Evolutionary conservation across 208 protist species (phyloP).

Genomic region (Acanthamoeba sp.): DNA sequence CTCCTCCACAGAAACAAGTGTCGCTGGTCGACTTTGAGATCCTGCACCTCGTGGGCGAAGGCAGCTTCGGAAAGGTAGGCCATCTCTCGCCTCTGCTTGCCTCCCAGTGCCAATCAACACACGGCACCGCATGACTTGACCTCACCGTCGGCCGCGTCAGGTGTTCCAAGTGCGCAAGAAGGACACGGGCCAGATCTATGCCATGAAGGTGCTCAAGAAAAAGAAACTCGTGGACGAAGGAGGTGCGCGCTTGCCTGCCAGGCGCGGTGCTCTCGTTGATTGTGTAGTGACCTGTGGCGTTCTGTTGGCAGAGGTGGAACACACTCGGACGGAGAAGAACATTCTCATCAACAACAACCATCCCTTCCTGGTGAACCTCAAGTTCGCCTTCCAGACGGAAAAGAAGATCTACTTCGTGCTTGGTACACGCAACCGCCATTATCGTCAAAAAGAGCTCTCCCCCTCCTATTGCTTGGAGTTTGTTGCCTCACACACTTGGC

Average conservation of each 20-base stretch:
- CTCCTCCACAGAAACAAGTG: conserved; percentile 20
- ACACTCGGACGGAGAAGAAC: conserved; percentile 81
- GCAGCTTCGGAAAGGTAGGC: conserved; percentile 88
- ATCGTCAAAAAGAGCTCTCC: conserved; percentile 73
- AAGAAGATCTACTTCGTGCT: conserved; percentile 79
- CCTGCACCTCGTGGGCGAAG: conserved; percentile 81
- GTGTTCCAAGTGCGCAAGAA: conserved; percentile 88
- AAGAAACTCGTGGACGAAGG: conserved; percentile 63
- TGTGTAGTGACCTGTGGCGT: too few relatives aligned
- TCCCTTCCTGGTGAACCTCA: conserved; percentile 87
- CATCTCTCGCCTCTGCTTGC: conserved; percentile 21
- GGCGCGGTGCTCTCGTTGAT: too few relatives aligned
- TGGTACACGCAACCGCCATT: background rate
- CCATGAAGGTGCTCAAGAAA: conserved; percentile 91
- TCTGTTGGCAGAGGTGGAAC: conserved; percentile 69
- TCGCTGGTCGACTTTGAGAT: conserved; percentile 79
- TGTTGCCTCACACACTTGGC: too few relatives aligned
- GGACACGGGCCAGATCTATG: conserved; percentile 86
- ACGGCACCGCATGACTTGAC: too few relatives aligned
- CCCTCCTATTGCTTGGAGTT: too few relatives aligned
- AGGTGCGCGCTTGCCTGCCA: background rate
- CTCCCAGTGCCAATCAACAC: background rate
- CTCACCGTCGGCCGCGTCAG: too few relatives aligned
- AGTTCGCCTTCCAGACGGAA: conserved; percentile 90
- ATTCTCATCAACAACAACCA: conserved; percentile 84